Evolutionary conservation across 768 basidiomycete genomes (phyloP).

Genomic region (Neoboletus magnificus): DNA sequence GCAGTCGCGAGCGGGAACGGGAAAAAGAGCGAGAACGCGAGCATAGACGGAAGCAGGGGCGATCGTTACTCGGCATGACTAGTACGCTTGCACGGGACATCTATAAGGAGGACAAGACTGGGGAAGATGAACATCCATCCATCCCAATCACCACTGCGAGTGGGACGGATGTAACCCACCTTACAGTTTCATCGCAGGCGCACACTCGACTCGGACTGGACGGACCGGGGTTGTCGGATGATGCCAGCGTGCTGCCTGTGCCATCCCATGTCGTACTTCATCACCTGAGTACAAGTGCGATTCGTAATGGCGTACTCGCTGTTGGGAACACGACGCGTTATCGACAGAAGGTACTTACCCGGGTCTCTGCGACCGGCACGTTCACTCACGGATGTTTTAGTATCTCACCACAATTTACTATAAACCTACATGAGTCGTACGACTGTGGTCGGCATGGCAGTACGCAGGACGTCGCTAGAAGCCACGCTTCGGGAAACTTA

Average conservation of each 20-base stretch:
- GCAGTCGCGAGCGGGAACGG: conserved; percentile 33
- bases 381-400: conserved; percentile 37
- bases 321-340: conserved; percentile 92
- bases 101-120: conserved; percentile 20
- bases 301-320: conserved; percentile 88
- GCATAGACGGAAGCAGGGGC: conserved; percentile 31
- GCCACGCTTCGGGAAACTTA: conserved; percentile 11
- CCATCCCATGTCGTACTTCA: conserved; percentile 93
- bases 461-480: conserved; percentile 28
- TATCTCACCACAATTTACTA: conserved; percentile 86
- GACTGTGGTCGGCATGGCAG: conserved; percentile 11
- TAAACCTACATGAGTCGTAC: conserved; percentile 52
- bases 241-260: conserved; percentile 86
- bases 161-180: conserved; percentile 37
- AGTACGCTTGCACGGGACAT: conserved; percentile 31
- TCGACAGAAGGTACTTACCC: conserved; percentile 69
- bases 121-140: conserved; percentile 20
- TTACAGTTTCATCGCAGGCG: conserved; percentile 19
- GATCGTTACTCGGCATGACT: conserved; percentile 35
- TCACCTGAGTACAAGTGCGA: conserved; percentile 93
- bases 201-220: conserved; percentile 36
- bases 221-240: conserved; percentile 62
- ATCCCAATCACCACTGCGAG: conserved; percentile 39
- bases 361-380: conserved; percentile 1
- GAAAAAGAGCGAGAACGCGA: conserved; percentile 34